Percentiles rank a stretch among this genome's conserved stretches.
These are phyloP conservation scores for Thinopyrum elongatum DNA, from an alignment of 176 grass and related monocot genomes.

Conservation along the genomic window DNA sequence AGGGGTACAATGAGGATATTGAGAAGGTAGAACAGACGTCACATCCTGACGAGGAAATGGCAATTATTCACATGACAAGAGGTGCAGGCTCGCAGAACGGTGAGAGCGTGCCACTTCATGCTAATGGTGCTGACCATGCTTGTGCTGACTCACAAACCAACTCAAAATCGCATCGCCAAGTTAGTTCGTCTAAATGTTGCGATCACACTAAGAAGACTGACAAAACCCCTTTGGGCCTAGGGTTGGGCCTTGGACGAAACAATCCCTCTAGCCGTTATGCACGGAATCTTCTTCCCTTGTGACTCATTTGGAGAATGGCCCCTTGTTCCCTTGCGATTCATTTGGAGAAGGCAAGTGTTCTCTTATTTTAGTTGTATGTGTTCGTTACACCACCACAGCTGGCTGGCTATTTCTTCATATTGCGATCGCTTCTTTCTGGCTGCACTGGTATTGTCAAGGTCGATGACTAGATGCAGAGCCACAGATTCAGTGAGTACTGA, in stretches of 20 bases:
- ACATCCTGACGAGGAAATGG: constrained; percentile 57
- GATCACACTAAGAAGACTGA: constrained; percentile 52
- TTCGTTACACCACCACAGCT: constrained; percentile 26
- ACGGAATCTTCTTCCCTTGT: constrained; percentile 66
- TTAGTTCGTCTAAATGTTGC: constrained; percentile 43
- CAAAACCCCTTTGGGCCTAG: constrained; percentile 51
- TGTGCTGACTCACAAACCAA: constrained; percentile 42
- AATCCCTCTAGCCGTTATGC: constrained; percentile 46
- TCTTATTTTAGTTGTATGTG: constrained; percentile 31
- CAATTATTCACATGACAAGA: constrained; percentile 64
- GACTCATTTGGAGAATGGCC: constrained; percentile 38
- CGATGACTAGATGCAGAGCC: not conserved
- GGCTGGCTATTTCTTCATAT: constrained; percentile 23
- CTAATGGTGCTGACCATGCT: constrained; percentile 45
- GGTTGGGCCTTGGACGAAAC: constrained; percentile 67
- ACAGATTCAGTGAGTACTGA: not conserved
- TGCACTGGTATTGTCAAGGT: constrained; percentile 5
- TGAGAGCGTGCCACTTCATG: constrained; percentile 41
- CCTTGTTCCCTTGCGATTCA: constrained; percentile 48
- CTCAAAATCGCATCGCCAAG: constrained; percentile 47
- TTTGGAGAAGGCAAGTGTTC: not conserved
- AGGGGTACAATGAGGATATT: constrained; percentile 82
- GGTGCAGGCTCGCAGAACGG: constrained; percentile 40
- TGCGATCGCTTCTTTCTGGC: not conserved
- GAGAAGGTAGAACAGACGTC: constrained; percentile 41